Conservation (phyloP, 176 grass and related monocot genomes). For the Hordeum marinum region DNA sequence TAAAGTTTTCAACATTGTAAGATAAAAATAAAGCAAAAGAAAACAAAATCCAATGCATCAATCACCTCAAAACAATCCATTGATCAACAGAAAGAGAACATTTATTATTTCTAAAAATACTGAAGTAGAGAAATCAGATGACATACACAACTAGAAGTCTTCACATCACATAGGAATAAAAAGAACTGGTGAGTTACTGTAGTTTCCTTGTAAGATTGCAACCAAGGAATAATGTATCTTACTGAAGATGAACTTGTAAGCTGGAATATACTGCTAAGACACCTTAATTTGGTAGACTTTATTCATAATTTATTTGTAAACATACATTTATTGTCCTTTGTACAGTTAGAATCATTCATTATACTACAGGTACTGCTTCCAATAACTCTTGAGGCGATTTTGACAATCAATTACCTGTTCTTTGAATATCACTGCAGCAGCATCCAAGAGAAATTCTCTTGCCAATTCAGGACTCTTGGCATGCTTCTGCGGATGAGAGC, state of each 20-base stretch:
- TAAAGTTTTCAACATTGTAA: background rate
- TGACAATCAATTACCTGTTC: conserved; percentile 65
- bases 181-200: background rate
- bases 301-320: background rate
- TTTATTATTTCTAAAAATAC: background rate
- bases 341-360: conserved; percentile 10
- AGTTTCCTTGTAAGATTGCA: background rate
- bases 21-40: background rate
- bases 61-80: background rate
- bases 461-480: conserved; percentile 96
- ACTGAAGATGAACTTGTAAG: conserved; percentile 27
- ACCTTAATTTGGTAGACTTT: conserved; percentile 3
- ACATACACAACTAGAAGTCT: background rate
- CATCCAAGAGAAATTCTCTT: conserved; percentile 94
- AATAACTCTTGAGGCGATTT: background rate
- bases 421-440: conserved; percentile 93
- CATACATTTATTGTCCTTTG: background rate
- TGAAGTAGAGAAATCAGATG: conserved; percentile 11
- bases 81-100: background rate
- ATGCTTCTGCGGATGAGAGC: conserved; percentile 80
- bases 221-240: conserved; percentile 20
- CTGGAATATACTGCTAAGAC: background rate
- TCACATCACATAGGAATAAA: background rate
- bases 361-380: background rate
- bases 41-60: background rate